phyloP scores from a whole-genome alignment of 495 filamentous ascomycete genomes.

The Daldinia grandis region DNA sequence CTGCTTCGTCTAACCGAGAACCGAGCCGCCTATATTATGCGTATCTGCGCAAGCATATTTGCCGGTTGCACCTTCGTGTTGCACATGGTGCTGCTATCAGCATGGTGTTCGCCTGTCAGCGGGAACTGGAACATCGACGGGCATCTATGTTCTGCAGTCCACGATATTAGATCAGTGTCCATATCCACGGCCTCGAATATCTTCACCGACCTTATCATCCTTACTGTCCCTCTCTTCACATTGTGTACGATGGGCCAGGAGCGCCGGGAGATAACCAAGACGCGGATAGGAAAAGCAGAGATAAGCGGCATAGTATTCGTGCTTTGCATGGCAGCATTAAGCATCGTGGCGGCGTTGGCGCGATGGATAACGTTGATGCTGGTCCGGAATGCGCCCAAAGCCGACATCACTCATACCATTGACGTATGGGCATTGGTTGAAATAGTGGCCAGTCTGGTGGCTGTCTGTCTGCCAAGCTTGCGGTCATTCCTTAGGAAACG shows the following conservation, averaged over 20 bases:
- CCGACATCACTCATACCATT: constrained; percentile 13
- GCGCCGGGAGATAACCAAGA: constrained; percentile 10
- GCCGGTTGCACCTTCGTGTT: neutral
- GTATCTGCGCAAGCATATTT: constrained; percentile 3
- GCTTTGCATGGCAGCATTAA: constrained; percentile 9
- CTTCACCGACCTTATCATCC: constrained; percentile 1
- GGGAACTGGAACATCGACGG: constrained; percentile 6
- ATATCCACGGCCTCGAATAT: constrained; percentile 12
- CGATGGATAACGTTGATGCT: constrained; percentile 7
- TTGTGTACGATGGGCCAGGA: constrained; percentile 4
- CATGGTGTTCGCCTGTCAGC: constrained; percentile 10
- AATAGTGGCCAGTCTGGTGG: constrained; percentile 12
- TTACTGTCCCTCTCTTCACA: neutral
- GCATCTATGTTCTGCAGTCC: constrained; percentile 5
- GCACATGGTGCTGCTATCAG: constrained; percentile 4
- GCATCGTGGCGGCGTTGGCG: constrained; percentile 8
- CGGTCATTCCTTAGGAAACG: constrained; percentile 10
- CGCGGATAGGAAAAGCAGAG: constrained; percentile 2
- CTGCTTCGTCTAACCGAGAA: neutral
- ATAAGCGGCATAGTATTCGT: constrained; percentile 12
- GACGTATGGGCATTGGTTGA: constrained; percentile 12
- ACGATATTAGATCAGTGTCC: constrained; percentile 8
- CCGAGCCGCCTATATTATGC: neutral
- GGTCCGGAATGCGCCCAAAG: constrained; percentile 5
- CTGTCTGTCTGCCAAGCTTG: constrained; percentile 10